These are phyloP conservation scores for Suillus variegatus DNA, from an alignment of 768 basidiomycete genomes.

Conservation along the genomic window DNA sequence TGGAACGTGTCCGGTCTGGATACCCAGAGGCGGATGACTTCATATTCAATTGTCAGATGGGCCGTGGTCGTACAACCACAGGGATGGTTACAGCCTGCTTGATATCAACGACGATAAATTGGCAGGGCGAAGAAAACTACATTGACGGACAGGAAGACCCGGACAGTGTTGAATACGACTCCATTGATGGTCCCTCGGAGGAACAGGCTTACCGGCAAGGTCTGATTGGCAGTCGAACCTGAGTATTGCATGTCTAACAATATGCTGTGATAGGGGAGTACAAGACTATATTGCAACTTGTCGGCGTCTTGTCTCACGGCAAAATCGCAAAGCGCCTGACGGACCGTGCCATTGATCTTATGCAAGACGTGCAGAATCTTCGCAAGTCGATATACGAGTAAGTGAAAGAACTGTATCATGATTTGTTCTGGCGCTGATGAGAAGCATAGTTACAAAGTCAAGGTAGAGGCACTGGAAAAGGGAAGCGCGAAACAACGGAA, in stretches of 20 bases:
- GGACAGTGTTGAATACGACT: slow-evolving; percentile 53
- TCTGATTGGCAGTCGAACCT: slow-evolving; percentile 21
- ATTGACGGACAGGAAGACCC: slow-evolving; percentile 38
- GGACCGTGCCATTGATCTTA: slow-evolving; percentile 85
- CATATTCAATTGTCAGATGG: slow-evolving; percentile 98
- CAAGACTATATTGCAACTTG: slow-evolving; percentile 93
- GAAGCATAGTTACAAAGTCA: slow-evolving; percentile 78
- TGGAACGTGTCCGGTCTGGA: slow-evolving; percentile 68
- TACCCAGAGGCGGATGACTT: slow-evolving; percentile 70
- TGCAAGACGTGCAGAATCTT: slow-evolving; percentile 97
- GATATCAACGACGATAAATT: slow-evolving; percentile 72
- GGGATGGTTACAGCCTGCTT: slow-evolving; percentile 93
- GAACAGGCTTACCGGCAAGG: slow-evolving; percentile 90
- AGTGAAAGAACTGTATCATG: slow-evolving; percentile 29
- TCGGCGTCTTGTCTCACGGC: slow-evolving; percentile 88
- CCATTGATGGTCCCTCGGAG: slow-evolving; percentile 81
- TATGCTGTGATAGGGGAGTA: slow-evolving; percentile 74
- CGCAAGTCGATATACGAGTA: slow-evolving; percentile 95
- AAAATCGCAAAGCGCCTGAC: slow-evolving; percentile 91
- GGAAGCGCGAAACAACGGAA: slow-evolving; percentile 78
- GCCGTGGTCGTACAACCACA: slow-evolving; percentile 87
- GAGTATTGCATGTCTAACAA: slow-evolving; percentile 1
- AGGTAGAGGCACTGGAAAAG: slow-evolving; percentile 79
- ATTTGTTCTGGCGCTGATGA: slow-evolving; percentile 6
- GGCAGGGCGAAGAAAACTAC: slow-evolving; percentile 46